Evolutionary conservation across 306 rosid genomes (phyloP).

Genomic region (Dalbergia cultrata): DNA sequence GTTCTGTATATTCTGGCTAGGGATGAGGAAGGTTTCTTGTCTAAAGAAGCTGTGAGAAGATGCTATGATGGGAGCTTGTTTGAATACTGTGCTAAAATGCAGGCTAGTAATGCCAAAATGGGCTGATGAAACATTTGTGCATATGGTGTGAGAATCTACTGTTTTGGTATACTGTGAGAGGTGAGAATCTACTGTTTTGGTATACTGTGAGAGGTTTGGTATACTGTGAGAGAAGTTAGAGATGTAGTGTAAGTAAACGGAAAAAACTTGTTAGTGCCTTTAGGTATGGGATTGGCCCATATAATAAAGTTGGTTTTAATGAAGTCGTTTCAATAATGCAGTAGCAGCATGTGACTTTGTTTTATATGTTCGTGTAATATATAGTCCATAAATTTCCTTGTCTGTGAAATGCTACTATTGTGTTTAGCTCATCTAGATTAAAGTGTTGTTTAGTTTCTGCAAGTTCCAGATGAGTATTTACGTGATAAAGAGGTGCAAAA

Average conservation of each 20-base stretch:
- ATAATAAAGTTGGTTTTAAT: background rate
- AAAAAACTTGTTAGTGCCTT: background rate
- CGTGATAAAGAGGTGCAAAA: background rate
- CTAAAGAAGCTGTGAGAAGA: constrained; percentile 86
- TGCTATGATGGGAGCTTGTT: constrained; percentile 86
- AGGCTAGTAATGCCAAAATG: constrained; percentile 52
- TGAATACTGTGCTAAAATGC: constrained; percentile 79
- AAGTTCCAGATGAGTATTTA: too few species aligned
- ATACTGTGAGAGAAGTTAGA: too few species aligned
- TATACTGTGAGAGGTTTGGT: background rate
- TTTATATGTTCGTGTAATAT: background rate
- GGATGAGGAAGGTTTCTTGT: constrained; percentile 73
- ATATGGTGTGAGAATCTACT: background rate
- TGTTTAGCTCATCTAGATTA: background rate
- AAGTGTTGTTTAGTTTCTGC: background rate
- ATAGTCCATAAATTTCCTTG: background rate
- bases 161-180: background rate
- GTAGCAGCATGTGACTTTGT: background rate
- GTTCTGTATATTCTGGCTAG: constrained; percentile 70
- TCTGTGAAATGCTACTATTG: background rate
- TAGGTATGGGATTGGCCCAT: constrained; percentile 6
- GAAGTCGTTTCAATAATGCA: background rate
- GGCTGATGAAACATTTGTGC: constrained; percentile 17
- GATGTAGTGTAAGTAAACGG: background rate
- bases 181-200: background rate